These are phyloP conservation scores for Paraglomus brasilianum DNA, from an alignment of 192 early-diverging fungal genomes.

Conservation along the genomic window DNA sequence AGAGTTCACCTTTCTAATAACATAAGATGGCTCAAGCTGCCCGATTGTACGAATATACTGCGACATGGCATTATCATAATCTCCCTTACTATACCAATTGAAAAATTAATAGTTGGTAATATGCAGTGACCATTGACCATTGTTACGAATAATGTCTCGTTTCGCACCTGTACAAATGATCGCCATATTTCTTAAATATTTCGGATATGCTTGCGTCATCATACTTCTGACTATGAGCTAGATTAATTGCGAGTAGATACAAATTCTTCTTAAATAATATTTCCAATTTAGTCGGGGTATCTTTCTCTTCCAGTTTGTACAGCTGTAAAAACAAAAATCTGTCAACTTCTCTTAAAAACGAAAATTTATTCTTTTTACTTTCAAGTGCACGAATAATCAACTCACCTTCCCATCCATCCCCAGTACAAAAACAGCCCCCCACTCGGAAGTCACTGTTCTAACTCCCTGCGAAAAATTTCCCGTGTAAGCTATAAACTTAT, in stretches of 20 bases:
- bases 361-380: neutral
- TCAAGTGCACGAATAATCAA: neutral
- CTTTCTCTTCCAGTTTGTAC: constrained; percentile 84
- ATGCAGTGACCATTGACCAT: too few relatives aligned
- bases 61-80: constrained; percentile 87
- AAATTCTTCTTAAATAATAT: constrained; percentile 88
- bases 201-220: constrained; percentile 84
- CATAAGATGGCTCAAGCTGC: constrained; percentile 91
- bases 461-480: constrained; percentile 73
- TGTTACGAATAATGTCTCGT: neutral
- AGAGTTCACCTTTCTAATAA: constrained; percentile 76
- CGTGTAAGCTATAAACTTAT: constrained; percentile 89
- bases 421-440: constrained; percentile 87
- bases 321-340: constrained; percentile 43
- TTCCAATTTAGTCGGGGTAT: constrained; percentile 82
- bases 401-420: constrained; percentile 71
- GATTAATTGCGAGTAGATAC: constrained; percentile 84
- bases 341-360: neutral
- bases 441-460: constrained; percentile 76
- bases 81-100: constrained; percentile 54
- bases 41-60: constrained; percentile 93
- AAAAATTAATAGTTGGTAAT: neutral
- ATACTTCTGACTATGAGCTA: constrained; percentile 79
- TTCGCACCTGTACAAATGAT: constrained; percentile 77
- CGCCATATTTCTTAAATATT: constrained; percentile 92